Conservation (phyloP, 164 flowering plant species). For the Tetrastigma voinierianum region DNA sequence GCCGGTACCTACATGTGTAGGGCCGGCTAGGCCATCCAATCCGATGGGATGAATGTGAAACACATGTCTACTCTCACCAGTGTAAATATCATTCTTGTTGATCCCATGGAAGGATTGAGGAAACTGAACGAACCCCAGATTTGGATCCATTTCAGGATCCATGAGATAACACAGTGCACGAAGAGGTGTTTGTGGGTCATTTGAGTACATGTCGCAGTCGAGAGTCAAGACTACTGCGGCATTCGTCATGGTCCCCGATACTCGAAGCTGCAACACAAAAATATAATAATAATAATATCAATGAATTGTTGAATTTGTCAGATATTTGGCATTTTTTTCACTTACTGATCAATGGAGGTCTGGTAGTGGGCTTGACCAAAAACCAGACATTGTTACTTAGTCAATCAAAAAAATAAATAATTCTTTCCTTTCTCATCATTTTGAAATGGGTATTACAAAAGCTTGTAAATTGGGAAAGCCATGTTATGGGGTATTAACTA, state of each 20-base stretch:
- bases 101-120: constrained; percentile 51
- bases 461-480: too few species aligned
- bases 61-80: constrained; percentile 27
- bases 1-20: constrained; percentile 57
- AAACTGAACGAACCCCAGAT: constrained; percentile 55
- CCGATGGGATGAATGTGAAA: constrained; percentile 45
- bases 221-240: constrained; percentile 59
- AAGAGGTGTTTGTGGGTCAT: constrained; percentile 53
- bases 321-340: not conserved
- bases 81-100: constrained; percentile 49
- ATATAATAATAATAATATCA: not conserved
- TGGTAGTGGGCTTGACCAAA: too few species aligned
- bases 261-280: constrained; percentile 46
- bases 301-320: not conserved
- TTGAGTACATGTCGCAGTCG: constrained; percentile 66
- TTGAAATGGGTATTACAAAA: too few species aligned
- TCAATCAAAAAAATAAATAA: too few species aligned
- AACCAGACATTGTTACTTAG: too few species aligned
- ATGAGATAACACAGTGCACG: constrained; percentile 51
- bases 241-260: constrained; percentile 59
- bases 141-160: constrained; percentile 27
- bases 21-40: constrained; percentile 55
- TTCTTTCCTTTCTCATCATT: too few species aligned
- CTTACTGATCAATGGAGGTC: not conserved
- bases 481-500: too few species aligned